phyloP scores from a whole-genome alignment of 2,329 filamentous ascomycete species.

The Trichoderma endophyticum region DNA sequence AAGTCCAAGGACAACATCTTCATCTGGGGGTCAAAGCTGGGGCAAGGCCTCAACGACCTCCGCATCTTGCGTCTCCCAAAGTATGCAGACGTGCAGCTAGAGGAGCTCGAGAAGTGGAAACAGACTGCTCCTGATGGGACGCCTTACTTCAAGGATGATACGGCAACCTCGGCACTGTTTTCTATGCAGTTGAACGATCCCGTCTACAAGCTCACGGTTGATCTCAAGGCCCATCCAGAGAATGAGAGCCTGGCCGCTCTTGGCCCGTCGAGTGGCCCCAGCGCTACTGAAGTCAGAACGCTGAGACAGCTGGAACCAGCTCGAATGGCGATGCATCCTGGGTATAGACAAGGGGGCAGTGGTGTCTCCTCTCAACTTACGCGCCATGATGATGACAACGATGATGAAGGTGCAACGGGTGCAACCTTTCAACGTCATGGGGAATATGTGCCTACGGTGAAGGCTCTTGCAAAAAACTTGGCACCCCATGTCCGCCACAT shows the following conservation, averaged over 20 bases:
- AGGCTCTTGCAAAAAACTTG: not conserved
- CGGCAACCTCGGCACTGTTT: not conserved
- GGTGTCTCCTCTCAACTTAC: not conserved
- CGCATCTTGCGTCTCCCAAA: not conserved
- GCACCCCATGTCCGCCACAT: not conserved
- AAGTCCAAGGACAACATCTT: not conserved
- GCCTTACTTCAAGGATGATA: not conserved
- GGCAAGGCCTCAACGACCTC: not conserved
- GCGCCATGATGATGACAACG: not conserved
- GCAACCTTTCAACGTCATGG: not conserved
- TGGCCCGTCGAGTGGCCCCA: not conserved
- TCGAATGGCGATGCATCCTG: not conserved
- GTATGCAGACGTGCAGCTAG: not conserved
- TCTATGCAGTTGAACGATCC: not conserved
- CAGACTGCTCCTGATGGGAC: not conserved
- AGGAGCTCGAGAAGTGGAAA: not conserved
- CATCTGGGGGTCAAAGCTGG: not conserved
- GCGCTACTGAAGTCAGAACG: not conserved
- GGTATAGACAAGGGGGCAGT: not conserved
- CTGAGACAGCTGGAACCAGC: not conserved
- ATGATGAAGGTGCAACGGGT: not conserved
- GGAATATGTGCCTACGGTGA: not conserved
- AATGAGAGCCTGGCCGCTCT: not conserved
- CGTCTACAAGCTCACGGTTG: not conserved
- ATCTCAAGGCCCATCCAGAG: not conserved